These are phyloP conservation scores for Stemphylium vesicarium DNA, from an alignment of 2,329 filamentous ascomycete species.

Conservation along the genomic window DNA sequence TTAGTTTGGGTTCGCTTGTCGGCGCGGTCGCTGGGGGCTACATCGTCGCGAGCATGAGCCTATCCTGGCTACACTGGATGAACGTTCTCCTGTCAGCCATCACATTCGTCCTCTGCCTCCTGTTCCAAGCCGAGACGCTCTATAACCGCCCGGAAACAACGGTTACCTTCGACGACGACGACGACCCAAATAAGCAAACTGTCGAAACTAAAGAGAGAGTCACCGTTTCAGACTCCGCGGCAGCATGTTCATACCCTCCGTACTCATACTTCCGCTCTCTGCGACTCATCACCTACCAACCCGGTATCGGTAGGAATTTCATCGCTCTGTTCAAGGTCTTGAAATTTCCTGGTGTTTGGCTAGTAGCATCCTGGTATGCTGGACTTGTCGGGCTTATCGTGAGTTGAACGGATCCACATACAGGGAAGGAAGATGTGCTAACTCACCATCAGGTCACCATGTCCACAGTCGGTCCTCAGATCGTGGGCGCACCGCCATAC, in stretches of 20 bases:
- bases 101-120: constrained; percentile 41
- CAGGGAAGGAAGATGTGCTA: neutral
- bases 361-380: constrained; percentile 52
- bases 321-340: constrained; percentile 48
- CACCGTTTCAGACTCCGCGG: constrained; percentile 8
- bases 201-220: constrained; percentile 27
- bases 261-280: constrained; percentile 48
- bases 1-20: constrained; percentile 47
- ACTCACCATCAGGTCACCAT: constrained; percentile 25
- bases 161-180: constrained; percentile 17
- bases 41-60: constrained; percentile 45
- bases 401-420: constrained; percentile 14
- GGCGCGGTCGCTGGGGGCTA: constrained; percentile 52
- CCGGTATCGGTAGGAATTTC: constrained; percentile 44
- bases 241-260: constrained; percentile 25
- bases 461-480: constrained; percentile 46
- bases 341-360: constrained; percentile 51
- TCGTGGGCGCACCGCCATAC: constrained; percentile 50
- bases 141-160: constrained; percentile 42
- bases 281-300: constrained; percentile 44
- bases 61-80: constrained; percentile 52
- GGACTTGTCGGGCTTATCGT: constrained; percentile 52
- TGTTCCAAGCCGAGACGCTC: constrained; percentile 51
- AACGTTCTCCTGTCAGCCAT: constrained; percentile 46
- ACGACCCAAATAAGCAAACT: constrained; percentile 20